phyloP scores from a whole-genome alignment of 2,329 filamentous ascomycete species.

The Sclerotinia trifoliorum region DNA sequence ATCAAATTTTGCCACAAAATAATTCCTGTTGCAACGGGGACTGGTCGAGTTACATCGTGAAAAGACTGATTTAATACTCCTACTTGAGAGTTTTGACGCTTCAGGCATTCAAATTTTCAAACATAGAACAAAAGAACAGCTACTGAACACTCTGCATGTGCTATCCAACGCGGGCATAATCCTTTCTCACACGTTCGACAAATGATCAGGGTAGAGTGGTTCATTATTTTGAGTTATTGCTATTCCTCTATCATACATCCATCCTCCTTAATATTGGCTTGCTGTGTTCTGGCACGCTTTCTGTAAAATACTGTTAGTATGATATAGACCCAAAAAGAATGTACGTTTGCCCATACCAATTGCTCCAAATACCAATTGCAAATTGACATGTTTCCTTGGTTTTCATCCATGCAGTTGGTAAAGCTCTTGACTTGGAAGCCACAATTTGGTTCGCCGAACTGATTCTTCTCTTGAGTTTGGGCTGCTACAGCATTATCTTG shows the following conservation, averaged over 20 bases:
- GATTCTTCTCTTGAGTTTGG: constrained; percentile 52
- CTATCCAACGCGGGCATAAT: neutral
- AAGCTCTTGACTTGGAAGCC: constrained; percentile 78
- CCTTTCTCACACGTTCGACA: neutral
- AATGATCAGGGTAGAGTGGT: constrained; percentile 11
- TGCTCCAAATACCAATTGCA: constrained; percentile 99
- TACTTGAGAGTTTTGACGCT: too few species aligned
- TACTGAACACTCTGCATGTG: neutral
- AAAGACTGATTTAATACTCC: neutral
- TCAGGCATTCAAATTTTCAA: neutral
- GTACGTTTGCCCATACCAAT: constrained; percentile 52
- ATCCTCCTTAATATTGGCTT: constrained; percentile 37
- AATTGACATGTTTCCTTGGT: constrained; percentile 89
- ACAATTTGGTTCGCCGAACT: constrained; percentile 66
- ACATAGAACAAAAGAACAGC: neutral
- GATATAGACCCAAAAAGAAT: constrained; percentile 6
- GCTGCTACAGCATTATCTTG: constrained; percentile 52
- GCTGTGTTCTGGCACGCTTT: constrained; percentile 83
- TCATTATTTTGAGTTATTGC: constrained; percentile 6
- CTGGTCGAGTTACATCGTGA: neutral
- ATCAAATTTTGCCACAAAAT: neutral
- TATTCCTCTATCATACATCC: constrained; percentile 17
- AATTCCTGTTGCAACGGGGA: neutral
- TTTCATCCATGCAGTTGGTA: constrained; percentile 94
- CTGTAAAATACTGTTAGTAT: constrained; percentile 43